A percentile compares a stretch with the other conserved stretches of the same genome.
phyloP scores from a whole-genome alignment of 176 grass and related monocot species.

The Aegilops sharonensis region DNA sequence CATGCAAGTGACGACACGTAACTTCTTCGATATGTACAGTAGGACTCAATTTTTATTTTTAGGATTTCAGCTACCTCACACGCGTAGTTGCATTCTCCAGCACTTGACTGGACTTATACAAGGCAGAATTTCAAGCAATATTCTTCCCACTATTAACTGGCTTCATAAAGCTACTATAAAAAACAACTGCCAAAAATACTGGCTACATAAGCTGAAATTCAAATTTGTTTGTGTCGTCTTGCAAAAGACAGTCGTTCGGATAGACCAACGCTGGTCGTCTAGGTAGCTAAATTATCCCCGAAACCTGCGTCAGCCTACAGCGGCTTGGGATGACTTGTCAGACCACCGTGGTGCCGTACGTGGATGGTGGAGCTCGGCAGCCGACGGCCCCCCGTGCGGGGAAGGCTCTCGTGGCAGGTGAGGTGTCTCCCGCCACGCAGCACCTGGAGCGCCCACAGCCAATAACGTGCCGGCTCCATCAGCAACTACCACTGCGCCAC shows the following conservation, averaged over 20 bases:
- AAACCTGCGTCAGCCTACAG: neutral
- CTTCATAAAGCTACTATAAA: neutral
- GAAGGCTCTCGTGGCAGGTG: constrained; percentile 51
- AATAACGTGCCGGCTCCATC: constrained; percentile 32
- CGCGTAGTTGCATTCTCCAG: too few species aligned
- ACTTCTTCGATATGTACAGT: too few species aligned
- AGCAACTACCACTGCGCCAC: constrained; percentile 10
- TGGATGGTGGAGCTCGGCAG: constrained; percentile 16
- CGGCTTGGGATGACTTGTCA: neutral
- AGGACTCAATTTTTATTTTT: neutral
- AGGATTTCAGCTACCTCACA: neutral
- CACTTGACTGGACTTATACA: too few species aligned
- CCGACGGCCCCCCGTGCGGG: neutral
- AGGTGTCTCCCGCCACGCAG: neutral
- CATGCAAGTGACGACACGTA: neutral
- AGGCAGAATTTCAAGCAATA: neutral
- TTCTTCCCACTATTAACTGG: too few species aligned
- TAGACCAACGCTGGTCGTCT: neutral
- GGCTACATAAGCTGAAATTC: too few species aligned
- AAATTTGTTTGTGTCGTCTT: too few species aligned
- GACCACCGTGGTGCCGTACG: neutral
- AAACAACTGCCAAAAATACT: too few species aligned
- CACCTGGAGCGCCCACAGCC: constrained; percentile 35
- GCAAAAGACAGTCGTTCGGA: neutral
- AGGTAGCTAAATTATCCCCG: neutral